phyloP scores from a whole-genome alignment of 1,284 basidiomycete genomes.

The Singerocomus inundabilis region DNA sequence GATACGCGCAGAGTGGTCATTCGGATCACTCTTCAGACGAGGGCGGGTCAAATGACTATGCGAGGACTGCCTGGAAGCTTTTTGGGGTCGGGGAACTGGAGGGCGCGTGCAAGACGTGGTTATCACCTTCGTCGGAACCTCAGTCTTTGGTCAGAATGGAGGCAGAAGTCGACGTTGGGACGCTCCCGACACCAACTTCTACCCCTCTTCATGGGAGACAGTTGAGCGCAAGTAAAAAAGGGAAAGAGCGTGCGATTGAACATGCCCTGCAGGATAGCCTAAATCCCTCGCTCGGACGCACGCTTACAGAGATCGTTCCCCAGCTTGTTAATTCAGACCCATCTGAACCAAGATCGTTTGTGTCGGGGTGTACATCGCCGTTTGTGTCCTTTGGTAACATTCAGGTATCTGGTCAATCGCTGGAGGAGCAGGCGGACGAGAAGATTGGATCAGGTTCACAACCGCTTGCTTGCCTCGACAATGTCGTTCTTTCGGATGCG shows the following conservation, averaged over 20 bases:
- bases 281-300: not conserved
- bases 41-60: constrained; percentile 46
- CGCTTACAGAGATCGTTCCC: constrained; percentile 4
- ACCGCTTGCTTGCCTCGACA: constrained; percentile 20
- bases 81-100: constrained; percentile 39
- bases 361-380: constrained; percentile 13
- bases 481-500: constrained; percentile 8
- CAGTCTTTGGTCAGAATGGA: not conserved
- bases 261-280: not conserved
- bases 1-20: constrained; percentile 23
- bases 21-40: constrained; percentile 46
- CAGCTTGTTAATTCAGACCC: not conserved
- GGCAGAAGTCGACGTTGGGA: not conserved
- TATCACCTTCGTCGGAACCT: constrained; percentile 20
- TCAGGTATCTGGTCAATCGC: not conserved
- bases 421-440: constrained; percentile 1
- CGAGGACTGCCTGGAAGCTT: constrained; percentile 48
- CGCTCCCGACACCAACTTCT: constrained; percentile 28
- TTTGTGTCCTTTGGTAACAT: constrained; percentile 9
- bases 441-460: not conserved
- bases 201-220: constrained; percentile 19
- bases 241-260: constrained; percentile 8
- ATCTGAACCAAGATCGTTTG: not conserved
- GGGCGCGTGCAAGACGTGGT: constrained; percentile 12
- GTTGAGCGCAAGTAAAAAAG: not conserved